These are phyloP conservation scores for Fusarium goolgardi DNA, from an alignment of 2,329 filamentous ascomycete species.

Conservation along the genomic window DNA sequence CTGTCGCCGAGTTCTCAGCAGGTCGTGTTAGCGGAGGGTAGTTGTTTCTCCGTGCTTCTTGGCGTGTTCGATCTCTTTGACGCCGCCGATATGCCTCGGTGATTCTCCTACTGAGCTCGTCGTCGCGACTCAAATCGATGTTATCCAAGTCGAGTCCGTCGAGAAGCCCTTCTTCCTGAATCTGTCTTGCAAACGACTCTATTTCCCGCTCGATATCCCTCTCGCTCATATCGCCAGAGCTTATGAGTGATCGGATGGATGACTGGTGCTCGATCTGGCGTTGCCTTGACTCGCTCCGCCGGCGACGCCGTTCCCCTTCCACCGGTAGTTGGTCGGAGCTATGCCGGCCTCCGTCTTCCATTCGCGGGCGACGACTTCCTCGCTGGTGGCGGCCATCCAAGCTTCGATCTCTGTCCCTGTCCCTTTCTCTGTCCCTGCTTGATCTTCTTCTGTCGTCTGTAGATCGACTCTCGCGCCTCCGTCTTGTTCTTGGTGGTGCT, in stretches of 20 bases:
- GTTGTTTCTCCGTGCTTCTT: conserved; percentile 60
- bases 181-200: conserved; percentile 88
- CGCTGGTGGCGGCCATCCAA: conserved; percentile 49
- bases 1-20: conserved; percentile 39
- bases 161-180: conserved; percentile 85
- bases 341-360: conserved; percentile 44
- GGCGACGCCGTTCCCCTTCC: conserved; percentile 50
- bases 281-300: conserved; percentile 60
- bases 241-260: conserved; percentile 85
- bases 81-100: conserved; percentile 86
- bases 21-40: conserved; percentile 53
- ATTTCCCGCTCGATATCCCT: conserved; percentile 89
- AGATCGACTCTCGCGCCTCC: conserved; percentile 53
- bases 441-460: conserved; percentile 49
- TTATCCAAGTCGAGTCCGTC: conserved; percentile 91
- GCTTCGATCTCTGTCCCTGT: conserved; percentile 42
- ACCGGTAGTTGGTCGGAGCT: conserved; percentile 54
- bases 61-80: conserved; percentile 71
- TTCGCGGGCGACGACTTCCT: conserved; percentile 39
- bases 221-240: conserved; percentile 79
- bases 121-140: conserved; percentile 84
- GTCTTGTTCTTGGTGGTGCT: conserved; percentile 47
- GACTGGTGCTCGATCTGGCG: conserved; percentile 88
- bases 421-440: conserved; percentile 41
- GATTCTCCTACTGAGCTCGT: conserved; percentile 90